Evolutionary conservation across 176 grass and related monocot species (phyloP), one percentile per base, ranked within the genome.

Genomic region (Carex parvula): DNA sequence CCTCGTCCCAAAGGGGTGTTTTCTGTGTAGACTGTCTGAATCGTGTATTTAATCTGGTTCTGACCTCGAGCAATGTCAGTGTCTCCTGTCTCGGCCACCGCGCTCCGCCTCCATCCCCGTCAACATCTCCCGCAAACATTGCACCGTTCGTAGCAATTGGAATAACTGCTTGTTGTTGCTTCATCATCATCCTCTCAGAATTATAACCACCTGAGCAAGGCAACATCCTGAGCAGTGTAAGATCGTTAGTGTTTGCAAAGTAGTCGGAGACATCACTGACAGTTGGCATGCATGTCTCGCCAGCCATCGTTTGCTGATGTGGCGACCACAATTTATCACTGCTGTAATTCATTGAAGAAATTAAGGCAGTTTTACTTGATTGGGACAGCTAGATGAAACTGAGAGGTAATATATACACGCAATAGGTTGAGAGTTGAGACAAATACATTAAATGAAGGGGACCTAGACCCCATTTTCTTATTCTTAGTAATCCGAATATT

Each of bases 61-160:
- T 91, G 78, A 98, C 88, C 86, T 98, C 94, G 46, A 98, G 81
- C 60, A 98, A 90, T 58, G 89, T 91, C 44, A 98, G 86, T 54
- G 92, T 94, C 90, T 98, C 92, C 79, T 93, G 92, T 56, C 92
- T 73, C 39, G 95, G 92, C 95, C 95, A 98, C 81, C 92, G 79
- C 80, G 85, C 91, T 8, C 79, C 88, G 29, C 84, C 63, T 18
- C 87, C 84, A 17, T 89, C 89, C 32, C 59, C 86, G 20, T 90
- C 86, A 5, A 39, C 37, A 50, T 88, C 89, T 64, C 59, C 83
- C 24, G 12, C 12, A 32, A 48, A 80, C 16, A 64, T 20, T 11
- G 29, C 53, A 52, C 83, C 68, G 29, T 85, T 56, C 2, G 5
- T 32, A 33, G 50, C 50, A 77, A 17, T 17, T 50, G 50, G 50